These are phyloP conservation scores for Stipa capillata DNA, from an alignment of 176 grass and related monocot species.

Conservation along the genomic window DNA sequence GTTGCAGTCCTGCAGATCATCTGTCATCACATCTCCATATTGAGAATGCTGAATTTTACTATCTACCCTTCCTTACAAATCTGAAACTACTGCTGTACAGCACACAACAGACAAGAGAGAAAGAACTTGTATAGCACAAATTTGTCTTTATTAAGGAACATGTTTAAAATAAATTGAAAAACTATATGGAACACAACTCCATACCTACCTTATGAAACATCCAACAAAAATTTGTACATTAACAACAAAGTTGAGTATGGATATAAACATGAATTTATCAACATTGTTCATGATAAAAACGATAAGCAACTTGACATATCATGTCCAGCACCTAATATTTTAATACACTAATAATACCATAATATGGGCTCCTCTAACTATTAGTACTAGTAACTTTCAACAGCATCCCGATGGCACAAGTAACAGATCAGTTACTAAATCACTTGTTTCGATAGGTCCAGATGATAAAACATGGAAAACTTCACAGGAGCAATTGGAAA, in stretches of 20 bases:
- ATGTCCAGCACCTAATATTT: background rate
- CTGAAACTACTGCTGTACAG: background rate
- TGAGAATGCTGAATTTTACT: background rate
- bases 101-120: background rate
- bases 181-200: constrained; percentile 2
- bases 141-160: background rate
- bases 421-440: background rate
- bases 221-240: background rate
- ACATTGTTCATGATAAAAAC: constrained; percentile 5
- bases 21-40: background rate
- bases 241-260: background rate
- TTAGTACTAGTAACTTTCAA: background rate
- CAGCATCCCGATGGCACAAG: background rate
- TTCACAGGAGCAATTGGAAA: background rate
- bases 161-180: background rate
- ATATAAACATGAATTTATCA: constrained; percentile 22
- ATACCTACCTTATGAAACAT: constrained; percentile 21
- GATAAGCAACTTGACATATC: background rate
- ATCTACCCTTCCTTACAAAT: background rate
- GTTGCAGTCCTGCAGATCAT: background rate
- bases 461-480: background rate
- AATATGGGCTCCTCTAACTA: constrained; percentile 6
- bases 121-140: background rate
- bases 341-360: constrained; percentile 3
- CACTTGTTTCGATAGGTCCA: background rate